Evolutionary conservation across 768 basidiomycete genomes (phyloP), one percentile per base, ranked within the genome.

Genomic region (Dioszegia hungarica): DNA sequence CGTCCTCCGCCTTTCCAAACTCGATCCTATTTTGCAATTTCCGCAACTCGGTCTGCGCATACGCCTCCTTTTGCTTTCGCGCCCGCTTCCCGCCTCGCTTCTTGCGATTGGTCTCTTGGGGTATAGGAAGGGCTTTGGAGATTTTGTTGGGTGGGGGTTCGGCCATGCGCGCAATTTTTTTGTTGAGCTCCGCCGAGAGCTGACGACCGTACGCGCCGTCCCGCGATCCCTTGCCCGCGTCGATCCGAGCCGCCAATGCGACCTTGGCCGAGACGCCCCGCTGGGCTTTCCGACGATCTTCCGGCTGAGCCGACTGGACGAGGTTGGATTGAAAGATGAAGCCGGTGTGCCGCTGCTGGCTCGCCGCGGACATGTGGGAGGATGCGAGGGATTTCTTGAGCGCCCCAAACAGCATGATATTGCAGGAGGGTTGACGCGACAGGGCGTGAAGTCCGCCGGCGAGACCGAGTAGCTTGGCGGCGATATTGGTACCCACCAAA

Each of bases 401-500:
- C 1, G 93, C 92, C 34, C 95, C 95, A 24, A 98, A 86, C 19
- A 98, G 79, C 89, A 49, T 68, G 59, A 94, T 89, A 76, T 98
- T 98, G 75, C 91, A 92, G 6, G 89, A 80, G 12, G 95, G 95
- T 84, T 95, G 92, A 76, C 93, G 92, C 40, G 88, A 87, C 33
- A 98, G 82, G 0, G 88, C 90, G 39, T 81, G 82, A 24, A 99
- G 82, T 56, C 95, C 95, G 55, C 95, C 95, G 37, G 95, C 92
- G 50, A 98, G 90, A 74, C 95, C 95, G 37, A 99, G 85, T 51
- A 99, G 79, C 81, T 99, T 99, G 44, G 95, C 95, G 53, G 95
- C 95, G 81, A 92, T 94, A 68, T 89, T 91, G 57, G 95, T 95
- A 77, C 95, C 94, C 79, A 98, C 90, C 78, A 99, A 95, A 77